Percentiles rank a stretch among this genome's conserved stretches.
Conservation (phyloP, 768 basidiomycete species). For the Boletus huronensis region DNA sequence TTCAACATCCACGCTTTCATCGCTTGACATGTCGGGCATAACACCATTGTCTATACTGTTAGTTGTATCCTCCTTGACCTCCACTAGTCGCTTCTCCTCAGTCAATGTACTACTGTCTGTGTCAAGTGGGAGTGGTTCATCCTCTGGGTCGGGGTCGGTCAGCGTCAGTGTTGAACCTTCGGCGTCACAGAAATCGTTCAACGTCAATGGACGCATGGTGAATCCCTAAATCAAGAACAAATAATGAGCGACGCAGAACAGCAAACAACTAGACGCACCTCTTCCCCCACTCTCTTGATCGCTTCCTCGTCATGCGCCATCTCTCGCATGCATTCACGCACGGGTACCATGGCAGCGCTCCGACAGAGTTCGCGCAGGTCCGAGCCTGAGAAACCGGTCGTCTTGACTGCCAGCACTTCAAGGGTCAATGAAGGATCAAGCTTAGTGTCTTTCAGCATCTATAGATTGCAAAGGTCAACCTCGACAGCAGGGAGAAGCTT, state of each 20-base stretch:
- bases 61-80: neutral
- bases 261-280: constrained; percentile 31
- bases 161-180: constrained; percentile 33
- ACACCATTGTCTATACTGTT: neutral
- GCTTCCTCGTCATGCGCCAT: constrained; percentile 46
- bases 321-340: constrained; percentile 75
- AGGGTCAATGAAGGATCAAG: constrained; percentile 63
- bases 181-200: constrained; percentile 63
- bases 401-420: constrained; percentile 56
- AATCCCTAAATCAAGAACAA: constrained; percentile 54
- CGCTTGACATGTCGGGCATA: neutral
- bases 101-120: neutral
- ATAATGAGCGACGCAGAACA: neutral
- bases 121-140: constrained; percentile 19
- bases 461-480: neutral
- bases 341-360: constrained; percentile 90
- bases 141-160: constrained; percentile 27
- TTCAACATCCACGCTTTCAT: neutral
- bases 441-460: constrained; percentile 85
- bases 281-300: constrained; percentile 40
- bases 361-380: constrained; percentile 91
- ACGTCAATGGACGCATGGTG: constrained; percentile 63
- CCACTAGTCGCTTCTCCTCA: constrained; percentile 2
- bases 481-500: neutral
- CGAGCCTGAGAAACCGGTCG: constrained; percentile 81